Conservation (phyloP, 306 rosid species). For the Lotus japonicus region DNA sequence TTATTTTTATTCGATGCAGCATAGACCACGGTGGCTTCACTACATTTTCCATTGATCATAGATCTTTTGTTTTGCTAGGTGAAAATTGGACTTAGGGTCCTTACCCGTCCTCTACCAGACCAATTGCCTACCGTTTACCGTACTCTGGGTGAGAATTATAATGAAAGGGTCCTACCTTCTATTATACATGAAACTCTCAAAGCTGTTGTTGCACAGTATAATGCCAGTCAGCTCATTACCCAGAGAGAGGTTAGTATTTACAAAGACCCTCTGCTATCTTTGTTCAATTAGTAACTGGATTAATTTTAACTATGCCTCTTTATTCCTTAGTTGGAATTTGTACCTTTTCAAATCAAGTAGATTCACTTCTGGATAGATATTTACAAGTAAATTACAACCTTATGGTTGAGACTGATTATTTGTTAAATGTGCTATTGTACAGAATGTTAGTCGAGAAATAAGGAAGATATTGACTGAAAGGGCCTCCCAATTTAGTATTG, state of each 20-base stretch:
- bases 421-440: background rate
- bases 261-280: background rate
- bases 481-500: constrained; percentile 75
- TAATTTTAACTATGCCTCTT: background rate
- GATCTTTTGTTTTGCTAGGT: constrained; percentile 41
- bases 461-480: constrained; percentile 64
- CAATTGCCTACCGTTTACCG: constrained; percentile 70
- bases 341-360: background rate
- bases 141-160: constrained; percentile 63
- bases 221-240: constrained; percentile 90
- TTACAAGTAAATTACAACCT: constrained; percentile 1
- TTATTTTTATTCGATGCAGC: background rate
- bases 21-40: background rate
- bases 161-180: constrained; percentile 74
- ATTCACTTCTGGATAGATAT: no score
- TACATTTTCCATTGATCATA: background rate
- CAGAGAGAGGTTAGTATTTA: constrained; percentile 70
- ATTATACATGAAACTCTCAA: constrained; percentile 81
- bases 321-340: background rate
- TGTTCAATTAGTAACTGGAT: no score
- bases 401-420: constrained; percentile 1
- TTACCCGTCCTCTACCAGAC: constrained; percentile 61
- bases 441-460: constrained; percentile 84
- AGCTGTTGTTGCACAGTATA: constrained; percentile 79
- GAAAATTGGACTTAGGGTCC: constrained; percentile 65